phyloP scores from a whole-genome alignment of 805 yeast species.

The Lachancea kluyveri region DNA sequence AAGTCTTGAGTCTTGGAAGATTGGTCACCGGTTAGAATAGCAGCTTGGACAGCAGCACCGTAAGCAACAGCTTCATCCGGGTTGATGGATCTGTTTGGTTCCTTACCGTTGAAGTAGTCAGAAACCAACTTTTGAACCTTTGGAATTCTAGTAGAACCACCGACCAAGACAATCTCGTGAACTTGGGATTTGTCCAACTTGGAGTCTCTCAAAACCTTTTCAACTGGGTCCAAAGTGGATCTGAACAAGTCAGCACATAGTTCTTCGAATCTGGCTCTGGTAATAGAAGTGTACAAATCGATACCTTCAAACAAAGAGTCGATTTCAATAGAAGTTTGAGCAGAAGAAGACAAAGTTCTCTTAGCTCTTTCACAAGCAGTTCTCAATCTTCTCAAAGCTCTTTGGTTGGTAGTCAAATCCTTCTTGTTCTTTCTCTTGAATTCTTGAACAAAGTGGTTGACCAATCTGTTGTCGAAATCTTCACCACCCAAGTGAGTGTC shows the following conservation, averaged over 20 bases:
- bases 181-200: slow-evolving; percentile 89
- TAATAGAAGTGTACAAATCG: slow-evolving; percentile 95
- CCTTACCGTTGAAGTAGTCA: slow-evolving; percentile 97
- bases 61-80: slow-evolving; percentile 99
- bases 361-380: slow-evolving; percentile 99
- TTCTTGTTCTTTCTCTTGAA: slow-evolving; percentile 98
- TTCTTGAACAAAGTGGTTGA: slow-evolving; percentile 86
- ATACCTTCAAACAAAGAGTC: slow-evolving; percentile 95
- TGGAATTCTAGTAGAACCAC: slow-evolving; percentile 99
- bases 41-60: slow-evolving; percentile 99
- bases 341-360: slow-evolving; percentile 96
- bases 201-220: slow-evolving; percentile 90
- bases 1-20: slow-evolving; percentile 97
- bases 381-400: slow-evolving; percentile 97
- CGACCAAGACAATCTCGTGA: slow-evolving; percentile 92
- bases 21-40: slow-evolving; percentile 94
- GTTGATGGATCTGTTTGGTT: slow-evolving; percentile 96
- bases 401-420: slow-evolving; percentile 87
- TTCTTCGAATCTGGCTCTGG: slow-evolving; percentile 99
- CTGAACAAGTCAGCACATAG: slow-evolving; percentile 94
- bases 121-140: slow-evolving; percentile 94
- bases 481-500: slow-evolving; percentile 96
- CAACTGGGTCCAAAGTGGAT: slow-evolving; percentile 93
- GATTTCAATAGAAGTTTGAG: slow-evolving; percentile 94
- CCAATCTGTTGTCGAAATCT: slow-evolving; percentile 96